Conservation (phyloP, 768 basidiomycete species). For the Kwoniella europaea region DNA sequence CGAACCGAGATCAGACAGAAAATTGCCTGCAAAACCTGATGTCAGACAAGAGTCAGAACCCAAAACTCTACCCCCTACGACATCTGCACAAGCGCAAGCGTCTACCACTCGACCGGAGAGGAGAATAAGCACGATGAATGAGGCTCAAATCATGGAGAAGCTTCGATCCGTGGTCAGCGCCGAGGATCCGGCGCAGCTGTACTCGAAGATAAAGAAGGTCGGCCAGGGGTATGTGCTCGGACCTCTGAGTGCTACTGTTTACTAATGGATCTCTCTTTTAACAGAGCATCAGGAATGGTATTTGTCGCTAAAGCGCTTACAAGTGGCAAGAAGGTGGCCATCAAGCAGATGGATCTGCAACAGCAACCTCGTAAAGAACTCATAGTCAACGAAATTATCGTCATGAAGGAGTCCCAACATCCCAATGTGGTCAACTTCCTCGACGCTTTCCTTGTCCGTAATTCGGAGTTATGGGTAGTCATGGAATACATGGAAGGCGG, state of each 20-base stretch:
- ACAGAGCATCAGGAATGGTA: conserved; percentile 93
- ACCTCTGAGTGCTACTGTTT: conserved; percentile 28
- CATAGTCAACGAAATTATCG: conserved; percentile 95
- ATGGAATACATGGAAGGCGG: conserved; percentile 99
- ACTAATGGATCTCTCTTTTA: background rate
- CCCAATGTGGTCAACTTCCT: conserved; percentile 97
- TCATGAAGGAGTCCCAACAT: conserved; percentile 98
- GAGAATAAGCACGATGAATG: conserved; percentile 93
- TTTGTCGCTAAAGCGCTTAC: conserved; percentile 91
- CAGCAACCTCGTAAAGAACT: conserved; percentile 96
- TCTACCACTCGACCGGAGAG: conserved; percentile 65
- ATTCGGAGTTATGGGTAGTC: conserved; percentile 93
- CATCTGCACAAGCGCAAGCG: conserved; percentile 18
- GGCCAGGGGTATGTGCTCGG: conserved; percentile 81
- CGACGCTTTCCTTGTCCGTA: conserved; percentile 85
- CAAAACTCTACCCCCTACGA: background rate
- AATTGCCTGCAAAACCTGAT: conserved; percentile 9
- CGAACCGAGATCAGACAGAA: conserved; percentile 15
- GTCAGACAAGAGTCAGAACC: conserved; percentile 22
- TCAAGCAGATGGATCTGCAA: conserved; percentile 97
- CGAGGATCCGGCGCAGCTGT: conserved; percentile 85
- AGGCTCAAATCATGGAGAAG: conserved; percentile 98
- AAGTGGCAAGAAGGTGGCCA: conserved; percentile 86
- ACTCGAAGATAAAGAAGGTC: conserved; percentile 98
- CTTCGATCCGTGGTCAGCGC: conserved; percentile 81